Evolutionary conservation across 305 asterid species (phyloP).

Genomic region (Fraxinus albicans): DNA sequence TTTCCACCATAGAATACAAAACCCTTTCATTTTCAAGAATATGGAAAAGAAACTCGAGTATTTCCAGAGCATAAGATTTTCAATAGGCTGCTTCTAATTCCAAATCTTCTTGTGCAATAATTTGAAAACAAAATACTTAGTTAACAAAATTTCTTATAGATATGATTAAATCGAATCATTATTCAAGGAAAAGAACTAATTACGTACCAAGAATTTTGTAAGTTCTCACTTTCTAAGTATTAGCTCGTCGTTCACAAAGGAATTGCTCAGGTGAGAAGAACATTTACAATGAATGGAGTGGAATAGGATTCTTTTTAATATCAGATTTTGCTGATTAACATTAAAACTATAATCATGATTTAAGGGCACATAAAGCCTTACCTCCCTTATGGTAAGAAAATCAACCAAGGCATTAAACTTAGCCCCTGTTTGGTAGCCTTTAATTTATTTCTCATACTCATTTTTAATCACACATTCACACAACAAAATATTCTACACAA

Average conservation of each 20-base stretch:
- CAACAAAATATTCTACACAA: too few relatives aligned
- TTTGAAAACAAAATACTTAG: not conserved
- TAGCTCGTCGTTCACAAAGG: not conserved
- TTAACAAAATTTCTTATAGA: not conserved
- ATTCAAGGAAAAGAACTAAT: not conserved
- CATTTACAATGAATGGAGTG: not conserved
- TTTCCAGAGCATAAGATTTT: not conserved
- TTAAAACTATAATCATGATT: not conserved
- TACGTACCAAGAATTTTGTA: not conserved
- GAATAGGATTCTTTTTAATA: not conserved
- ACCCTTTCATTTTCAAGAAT: not conserved
- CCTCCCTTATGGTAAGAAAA: not conserved
- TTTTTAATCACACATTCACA: too few relatives aligned
- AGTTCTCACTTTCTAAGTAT: not conserved
- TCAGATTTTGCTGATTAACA: not conserved
- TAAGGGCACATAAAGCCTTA: not conserved
- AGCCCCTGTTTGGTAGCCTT: not conserved
- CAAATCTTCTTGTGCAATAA: not conserved
- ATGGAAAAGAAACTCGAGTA: not conserved
- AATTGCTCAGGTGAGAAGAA: not conserved
- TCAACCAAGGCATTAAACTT: not conserved
- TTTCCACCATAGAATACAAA: not conserved
- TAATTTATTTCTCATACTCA: too few relatives aligned
- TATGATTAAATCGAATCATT: not conserved
- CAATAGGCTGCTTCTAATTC: not conserved